These are phyloP conservation scores for Aspergillus japonicus DNA, from an alignment of 2,329 filamentous ascomycete species.

Conservation along the genomic window DNA sequence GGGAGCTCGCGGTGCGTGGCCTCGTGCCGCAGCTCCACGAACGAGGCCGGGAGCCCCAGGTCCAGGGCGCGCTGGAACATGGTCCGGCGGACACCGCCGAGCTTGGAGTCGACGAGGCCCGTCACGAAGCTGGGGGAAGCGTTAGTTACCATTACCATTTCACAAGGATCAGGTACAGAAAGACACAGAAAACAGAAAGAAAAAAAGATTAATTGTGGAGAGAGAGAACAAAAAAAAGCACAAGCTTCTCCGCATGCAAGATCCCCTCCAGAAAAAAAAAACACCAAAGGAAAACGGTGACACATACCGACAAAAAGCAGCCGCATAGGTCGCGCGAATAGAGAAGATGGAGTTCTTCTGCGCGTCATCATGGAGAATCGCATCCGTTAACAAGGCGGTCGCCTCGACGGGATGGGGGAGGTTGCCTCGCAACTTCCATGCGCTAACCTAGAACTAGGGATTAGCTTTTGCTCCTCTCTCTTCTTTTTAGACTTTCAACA, in stretches of 20 bases:
- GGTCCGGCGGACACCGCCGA: constrained; percentile 41
- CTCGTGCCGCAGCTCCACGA: constrained; percentile 87
- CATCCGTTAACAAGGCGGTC: constrained; percentile 47
- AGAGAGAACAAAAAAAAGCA: no score
- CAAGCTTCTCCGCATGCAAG: no score
- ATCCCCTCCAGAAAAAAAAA: no score
- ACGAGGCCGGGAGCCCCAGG: constrained; percentile 58
- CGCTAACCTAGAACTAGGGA: constrained; percentile 34
- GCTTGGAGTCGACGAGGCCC: constrained; percentile 45
- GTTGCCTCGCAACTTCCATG: constrained; percentile 47
- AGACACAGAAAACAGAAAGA: constrained; percentile 2
- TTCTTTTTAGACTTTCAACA: no score
- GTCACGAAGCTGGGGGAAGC: constrained; percentile 42
- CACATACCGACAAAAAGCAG: constrained; percentile 46
- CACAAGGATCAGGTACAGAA: neutral
- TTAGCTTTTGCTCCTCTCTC: neutral
- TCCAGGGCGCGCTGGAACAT: constrained; percentile 47
- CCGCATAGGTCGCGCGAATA: constrained; percentile 46
- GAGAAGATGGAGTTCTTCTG: constrained; percentile 44
- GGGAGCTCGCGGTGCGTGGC: constrained; percentile 87
- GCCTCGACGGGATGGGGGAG: constrained; percentile 48
- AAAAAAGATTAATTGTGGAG: no score
- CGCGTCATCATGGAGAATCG: constrained; percentile 45
- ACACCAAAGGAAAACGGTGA: neutral
- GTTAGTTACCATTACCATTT: neutral